Evolutionary conservation across 345 rosid genomes (phyloP), one percentile per base, ranked within the genome.

Genomic region (Dimocarpus longan): DNA sequence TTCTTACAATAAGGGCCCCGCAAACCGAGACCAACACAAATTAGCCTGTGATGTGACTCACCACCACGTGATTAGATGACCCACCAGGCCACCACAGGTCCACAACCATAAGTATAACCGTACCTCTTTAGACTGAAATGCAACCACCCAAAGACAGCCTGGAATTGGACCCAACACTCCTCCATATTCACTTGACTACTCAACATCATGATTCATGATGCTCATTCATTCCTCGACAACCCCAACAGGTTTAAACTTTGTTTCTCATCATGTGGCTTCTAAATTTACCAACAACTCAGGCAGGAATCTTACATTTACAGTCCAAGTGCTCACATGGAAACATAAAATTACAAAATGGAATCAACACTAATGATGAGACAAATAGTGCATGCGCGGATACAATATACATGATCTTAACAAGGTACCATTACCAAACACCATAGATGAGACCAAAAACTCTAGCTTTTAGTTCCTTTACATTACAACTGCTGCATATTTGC

Each of bases 391-490:
- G 54, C 16, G 56, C 16, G 15, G 56, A 54, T 19, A 54, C 46
- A 18, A 74, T 26, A 64, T 18, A 44, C 43, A 63, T 18, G 19
- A 64, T 28, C 71, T 39, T 28, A 22, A n/a, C 50, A 43, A 56
- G 48, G 1, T 10, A 19, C 10, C 37, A 32, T 32, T 5, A n/a
- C 11, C 50, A 44, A 10, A 48, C 76, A 78, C 42, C 32, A 71
- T 43, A 37, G 10, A 40, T n/a, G 50, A 73, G 26, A 8, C 66
- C 22, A 13, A 66, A 40, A 44, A 26, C 3, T 11, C 52, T 68
- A 60, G 44, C 75, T 69, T 80, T 62, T 52, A 16, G 57, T 56
- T 59, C 24, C 37, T 75, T 62, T 80, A 80, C 79, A 75, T 46
- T 48, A 70, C 54, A 39, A 18, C 43, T 80, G 66, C 42, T 80